Conservation (phyloP, 2,329 filamentous ascomycete genomes). For the Claviceps capensis region DNA sequence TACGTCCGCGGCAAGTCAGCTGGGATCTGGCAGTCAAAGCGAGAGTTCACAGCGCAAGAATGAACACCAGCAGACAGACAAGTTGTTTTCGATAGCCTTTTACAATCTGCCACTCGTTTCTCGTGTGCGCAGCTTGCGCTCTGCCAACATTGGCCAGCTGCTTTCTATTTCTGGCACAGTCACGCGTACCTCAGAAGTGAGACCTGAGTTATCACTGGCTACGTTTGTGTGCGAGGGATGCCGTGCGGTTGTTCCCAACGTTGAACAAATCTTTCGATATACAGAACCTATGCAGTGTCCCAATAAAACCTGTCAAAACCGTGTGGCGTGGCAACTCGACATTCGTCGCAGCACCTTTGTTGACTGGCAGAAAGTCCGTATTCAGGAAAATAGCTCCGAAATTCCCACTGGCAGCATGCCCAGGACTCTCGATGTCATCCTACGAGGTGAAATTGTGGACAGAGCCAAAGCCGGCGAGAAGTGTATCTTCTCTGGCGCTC, state of each 20-base stretch:
- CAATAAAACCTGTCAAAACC: constrained; percentile 75
- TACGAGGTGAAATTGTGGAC: constrained; percentile 94
- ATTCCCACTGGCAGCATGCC: constrained; percentile 99
- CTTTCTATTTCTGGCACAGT: constrained; percentile 95
- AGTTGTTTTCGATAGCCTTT: constrained; percentile 84
- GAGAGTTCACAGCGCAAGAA: constrained; percentile 63
- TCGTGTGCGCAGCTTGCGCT: constrained; percentile 71
- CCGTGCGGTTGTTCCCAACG: constrained; percentile 69
- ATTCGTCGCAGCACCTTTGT: constrained; percentile 95
- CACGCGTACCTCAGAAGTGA: constrained; percentile 90
- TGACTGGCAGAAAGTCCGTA: constrained; percentile 97
- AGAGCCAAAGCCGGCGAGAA: constrained; percentile 95
- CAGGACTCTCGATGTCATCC: constrained; percentile 89
- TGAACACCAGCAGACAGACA: constrained; percentile 94
- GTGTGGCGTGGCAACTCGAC: constrained; percentile 88
- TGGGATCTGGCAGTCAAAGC: constrained; percentile 47
- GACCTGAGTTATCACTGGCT: constrained; percentile 80
- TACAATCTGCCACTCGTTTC: constrained; percentile 87
- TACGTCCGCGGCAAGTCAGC: constrained; percentile 51
- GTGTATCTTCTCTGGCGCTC: constrained; percentile 90
- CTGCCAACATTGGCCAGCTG: constrained; percentile 80
- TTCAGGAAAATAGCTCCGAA: constrained; percentile 96
- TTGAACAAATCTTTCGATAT: constrained; percentile 96
- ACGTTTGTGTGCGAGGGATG: constrained; percentile 89
- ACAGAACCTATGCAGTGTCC: constrained; percentile 95